Evolutionary conservation across 306 rosid genomes (phyloP), one percentile per base, ranked within the genome.

Genomic region (Cicer bijugum): DNA sequence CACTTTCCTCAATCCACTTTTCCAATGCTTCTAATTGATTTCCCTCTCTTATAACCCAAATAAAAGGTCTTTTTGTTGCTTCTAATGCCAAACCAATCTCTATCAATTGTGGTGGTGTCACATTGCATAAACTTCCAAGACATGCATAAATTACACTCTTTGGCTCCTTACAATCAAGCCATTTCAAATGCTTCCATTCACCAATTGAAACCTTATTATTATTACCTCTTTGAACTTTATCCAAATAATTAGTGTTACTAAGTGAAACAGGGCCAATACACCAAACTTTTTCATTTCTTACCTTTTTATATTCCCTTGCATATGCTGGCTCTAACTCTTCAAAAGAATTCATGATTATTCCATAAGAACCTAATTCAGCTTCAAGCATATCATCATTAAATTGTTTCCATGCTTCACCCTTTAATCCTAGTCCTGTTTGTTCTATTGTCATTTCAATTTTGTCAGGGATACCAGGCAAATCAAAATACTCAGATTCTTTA

Each of bases 261-360:
- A 55, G 70, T 67, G 87, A 83, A 7, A 81, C 72, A 0, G 89
- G 89, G 11, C 89, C 89, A 8, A 86, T 58, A 23, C 88, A 87
- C 97, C 97, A 91, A 23, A 82, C 71, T 47, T 82, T 87, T 5
- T 46, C 83, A 0, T 74, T 52, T 47, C 52, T 80, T 5, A 39
- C 47, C 69, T 85, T 86, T 67, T 66, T 87, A 79, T 73, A 91
- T 0, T 56, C 88, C 37, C 44, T 28, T 33, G 76, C 66, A 73
- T 83, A 87, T 6, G 55, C 75, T 1, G 81, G 76, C 78, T 91
- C 96, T 50, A 89, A 75, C 75, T 87, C 96, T 78, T 89, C 88
- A 52, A 84, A 89, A 11, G 89, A 82, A 50, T 89, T 89, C 52
- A 86, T 37, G 42, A 83, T 50, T 3, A 71, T 9, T 56, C 92